A percentile compares a stretch with the other conserved stretches of the same genome.
phyloP scores from a whole-genome alignment of 1,284 basidiomycete species.

The Pisolithus thermaeus region DNA sequence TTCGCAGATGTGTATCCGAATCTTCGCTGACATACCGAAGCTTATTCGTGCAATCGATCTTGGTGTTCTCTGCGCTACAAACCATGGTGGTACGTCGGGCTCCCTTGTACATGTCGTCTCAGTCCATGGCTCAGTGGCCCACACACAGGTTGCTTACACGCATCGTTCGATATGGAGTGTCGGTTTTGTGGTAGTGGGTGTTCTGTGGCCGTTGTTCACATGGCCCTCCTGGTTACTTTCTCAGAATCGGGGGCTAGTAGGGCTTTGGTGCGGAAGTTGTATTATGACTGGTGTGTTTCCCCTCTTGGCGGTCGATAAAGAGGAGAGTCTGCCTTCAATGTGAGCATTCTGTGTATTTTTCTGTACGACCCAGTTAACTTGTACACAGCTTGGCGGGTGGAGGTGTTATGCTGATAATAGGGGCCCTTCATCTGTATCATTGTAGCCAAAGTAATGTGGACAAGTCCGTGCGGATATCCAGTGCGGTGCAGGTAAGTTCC shows the following conservation, averaged over 20 bases:
- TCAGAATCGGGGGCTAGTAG: slow-evolving; percentile 26
- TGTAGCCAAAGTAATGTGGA: not conserved
- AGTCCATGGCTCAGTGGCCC: slow-evolving; percentile 14
- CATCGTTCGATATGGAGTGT: slow-evolving; percentile 69
- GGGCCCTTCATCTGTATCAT: slow-evolving; percentile 11
- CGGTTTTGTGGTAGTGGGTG: slow-evolving; percentile 60
- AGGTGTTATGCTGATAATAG: slow-evolving; percentile 20
- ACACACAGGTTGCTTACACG: slow-evolving; percentile 56
- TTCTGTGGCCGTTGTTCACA: slow-evolving; percentile 58
- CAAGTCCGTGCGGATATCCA: slow-evolving; percentile 5
- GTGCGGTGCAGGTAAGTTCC: slow-evolving; percentile 35
- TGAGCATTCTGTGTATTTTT: slow-evolving; percentile 29
- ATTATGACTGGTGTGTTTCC: slow-evolving; percentile 63
- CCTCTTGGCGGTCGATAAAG: slow-evolving; percentile 67
- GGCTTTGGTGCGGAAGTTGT: slow-evolving; percentile 52
- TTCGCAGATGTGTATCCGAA: slow-evolving; percentile 17
- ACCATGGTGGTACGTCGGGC: slow-evolving; percentile 63
- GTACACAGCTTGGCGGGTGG: slow-evolving; percentile 26
- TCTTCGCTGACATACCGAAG: slow-evolving; percentile 19
- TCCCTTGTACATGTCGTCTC: not conserved
- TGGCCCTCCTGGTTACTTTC: slow-evolving; percentile 37
- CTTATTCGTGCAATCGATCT: slow-evolving; percentile 20
- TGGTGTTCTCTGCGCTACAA: slow-evolving; percentile 46
- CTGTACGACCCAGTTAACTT: slow-evolving; percentile 10
- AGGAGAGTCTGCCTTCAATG: slow-evolving; percentile 60